phyloP scores from a whole-genome alignment of 208 protist genomes.

The Leishmania arabica region DNA sequence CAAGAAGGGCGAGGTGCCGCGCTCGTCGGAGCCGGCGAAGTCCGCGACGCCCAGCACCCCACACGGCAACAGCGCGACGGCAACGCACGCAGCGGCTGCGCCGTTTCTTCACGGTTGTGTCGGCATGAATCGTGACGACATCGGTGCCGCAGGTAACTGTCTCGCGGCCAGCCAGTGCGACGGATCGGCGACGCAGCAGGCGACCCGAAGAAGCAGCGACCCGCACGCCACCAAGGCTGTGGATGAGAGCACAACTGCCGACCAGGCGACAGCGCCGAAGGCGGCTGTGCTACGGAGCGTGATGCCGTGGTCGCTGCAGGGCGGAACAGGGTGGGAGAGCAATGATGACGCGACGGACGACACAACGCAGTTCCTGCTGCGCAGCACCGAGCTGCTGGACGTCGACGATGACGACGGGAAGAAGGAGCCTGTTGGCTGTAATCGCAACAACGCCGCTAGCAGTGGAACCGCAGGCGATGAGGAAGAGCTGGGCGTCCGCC shows the following conservation, averaged over 20 bases:
- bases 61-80: not conserved
- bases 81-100: not conserved
- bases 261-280: not conserved
- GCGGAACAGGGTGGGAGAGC: not conserved
- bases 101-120: not conserved
- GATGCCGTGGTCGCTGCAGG: constrained; percentile 26
- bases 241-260: not conserved
- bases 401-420: constrained; percentile 1
- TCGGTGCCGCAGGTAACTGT: not conserved
- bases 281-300: constrained; percentile 5
- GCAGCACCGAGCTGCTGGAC: constrained; percentile 18
- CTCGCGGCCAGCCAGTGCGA: not conserved
- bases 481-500: not conserved
- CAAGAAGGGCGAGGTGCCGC: not conserved
- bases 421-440: not conserved
- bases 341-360: not conserved
- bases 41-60: not conserved
- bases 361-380: constrained; percentile 22
- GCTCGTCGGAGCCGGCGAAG: not conserved
- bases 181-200: not conserved
- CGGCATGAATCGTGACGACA: not conserved
- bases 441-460: not conserved
- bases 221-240: not conserved
- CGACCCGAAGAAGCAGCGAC: not conserved
- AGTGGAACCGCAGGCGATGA: not conserved